Conservation (phyloP, 2,329 filamentous ascomycete species). For the Cercospora sojina region DNA sequence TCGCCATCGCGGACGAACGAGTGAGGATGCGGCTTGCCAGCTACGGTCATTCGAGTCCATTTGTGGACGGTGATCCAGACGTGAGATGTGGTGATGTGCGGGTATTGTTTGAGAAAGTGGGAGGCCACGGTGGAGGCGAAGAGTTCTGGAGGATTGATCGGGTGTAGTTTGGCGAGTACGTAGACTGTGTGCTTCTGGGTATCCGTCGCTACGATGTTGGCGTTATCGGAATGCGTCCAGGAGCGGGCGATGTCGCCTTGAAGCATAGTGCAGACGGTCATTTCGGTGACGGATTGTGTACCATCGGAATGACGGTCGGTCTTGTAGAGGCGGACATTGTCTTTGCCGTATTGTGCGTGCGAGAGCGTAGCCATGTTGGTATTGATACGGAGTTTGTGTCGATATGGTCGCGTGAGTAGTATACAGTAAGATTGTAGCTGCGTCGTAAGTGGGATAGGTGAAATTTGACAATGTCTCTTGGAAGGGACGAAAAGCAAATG, state of each 20-base stretch:
- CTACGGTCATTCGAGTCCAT: slow-evolving; percentile 85
- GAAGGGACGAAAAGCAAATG: neutral
- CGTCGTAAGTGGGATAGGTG: neutral
- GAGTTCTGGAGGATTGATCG: slow-evolving; percentile 88
- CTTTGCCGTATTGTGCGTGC: slow-evolving; percentile 80
- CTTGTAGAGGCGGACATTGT: slow-evolving; percentile 98
- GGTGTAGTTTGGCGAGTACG: slow-evolving; percentile 90
- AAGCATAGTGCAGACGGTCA: slow-evolving; percentile 89
- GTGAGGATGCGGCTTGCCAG: slow-evolving; percentile 89
- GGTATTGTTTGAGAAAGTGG: slow-evolving; percentile 86
- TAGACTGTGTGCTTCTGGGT: slow-evolving; percentile 93
- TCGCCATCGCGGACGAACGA: slow-evolving; percentile 88
- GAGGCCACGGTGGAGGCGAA: slow-evolving; percentile 80
- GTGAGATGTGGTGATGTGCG: slow-evolving; percentile 82
- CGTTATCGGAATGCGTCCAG: slow-evolving; percentile 93
- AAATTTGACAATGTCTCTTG: neutral
- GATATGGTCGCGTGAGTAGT: neutral
- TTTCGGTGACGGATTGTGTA: slow-evolving; percentile 83
- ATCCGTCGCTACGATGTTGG: slow-evolving; percentile 91
- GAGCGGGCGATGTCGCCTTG: slow-evolving; percentile 88
- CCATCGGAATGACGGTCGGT: slow-evolving; percentile 78
- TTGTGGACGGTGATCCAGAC: slow-evolving; percentile 80
- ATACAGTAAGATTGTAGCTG: neutral
- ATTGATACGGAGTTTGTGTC: neutral
- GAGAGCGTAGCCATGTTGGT: slow-evolving; percentile 48